Percentiles rank a stretch among this genome's conserved stretches.
Evolutionary conservation across 352 stramenopile species (phyloP).

Genomic region (Globisporangium megalacanthum): DNA sequence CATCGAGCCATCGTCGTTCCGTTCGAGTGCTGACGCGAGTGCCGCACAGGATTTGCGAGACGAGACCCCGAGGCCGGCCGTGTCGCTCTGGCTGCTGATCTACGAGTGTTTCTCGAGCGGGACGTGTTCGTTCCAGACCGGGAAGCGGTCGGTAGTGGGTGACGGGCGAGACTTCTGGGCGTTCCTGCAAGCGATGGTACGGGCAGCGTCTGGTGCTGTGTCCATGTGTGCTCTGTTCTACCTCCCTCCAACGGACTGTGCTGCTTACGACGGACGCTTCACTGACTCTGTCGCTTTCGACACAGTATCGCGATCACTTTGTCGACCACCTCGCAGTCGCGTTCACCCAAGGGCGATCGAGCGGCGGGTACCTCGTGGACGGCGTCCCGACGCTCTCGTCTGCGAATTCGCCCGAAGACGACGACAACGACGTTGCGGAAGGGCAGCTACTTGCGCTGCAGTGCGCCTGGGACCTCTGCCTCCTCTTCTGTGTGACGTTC

Average conservation of each 20-base stretch:
- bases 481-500: constrained; percentile 12
- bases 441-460: constrained; percentile 19
- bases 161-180: constrained; percentile 47
- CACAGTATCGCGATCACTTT: constrained; percentile 19
- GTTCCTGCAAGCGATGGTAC: constrained; percentile 44
- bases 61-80: constrained; percentile 18
- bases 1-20: constrained; percentile 1
- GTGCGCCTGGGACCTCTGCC: constrained; percentile 17
- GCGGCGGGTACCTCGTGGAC: constrained; percentile 32
- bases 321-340: constrained; percentile 32
- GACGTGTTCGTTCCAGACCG: constrained; percentile 18
- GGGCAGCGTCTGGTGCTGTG: not conserved
- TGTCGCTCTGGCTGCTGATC: constrained; percentile 63
- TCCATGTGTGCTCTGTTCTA: not conserved
- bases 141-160: constrained; percentile 5
- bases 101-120: constrained; percentile 27
- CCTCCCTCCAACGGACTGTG: not conserved
- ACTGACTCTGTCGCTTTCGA: no score
- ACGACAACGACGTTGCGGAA: constrained; percentile 7
- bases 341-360: constrained; percentile 34
- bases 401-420: constrained; percentile 1
- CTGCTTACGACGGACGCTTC: not conserved
- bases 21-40: not conserved
- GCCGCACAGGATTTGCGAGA: not conserved
- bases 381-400: constrained; percentile 14